Base-by-base conservation (phyloP, 2,329 filamentous ascomycete genomes). In the Fusarium circinatum region DNA sequence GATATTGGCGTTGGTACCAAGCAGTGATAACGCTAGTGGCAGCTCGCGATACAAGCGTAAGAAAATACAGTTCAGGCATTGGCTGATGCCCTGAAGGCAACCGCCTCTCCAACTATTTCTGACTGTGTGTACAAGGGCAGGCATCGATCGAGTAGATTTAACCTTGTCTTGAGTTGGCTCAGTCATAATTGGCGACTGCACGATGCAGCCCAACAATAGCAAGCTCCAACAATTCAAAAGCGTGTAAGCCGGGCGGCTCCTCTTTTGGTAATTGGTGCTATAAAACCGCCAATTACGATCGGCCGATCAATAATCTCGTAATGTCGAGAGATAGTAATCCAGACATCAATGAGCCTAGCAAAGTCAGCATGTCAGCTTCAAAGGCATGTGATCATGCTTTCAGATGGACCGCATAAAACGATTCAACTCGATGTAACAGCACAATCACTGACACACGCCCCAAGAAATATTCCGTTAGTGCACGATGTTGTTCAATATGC, bases 301-400 rank as follows among this genome's bases (percentile, higher is more conserved):
- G 41, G 45, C 44, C 45, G 32, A 48, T 66, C 39, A 51, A 58
- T 61, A 38, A 60, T 52, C 34, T 42, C 49, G 42, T 44, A 49
- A 34, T 36, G 41, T 55, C 58, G 34, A 54, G 36, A 72, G 28
- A 18, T 36, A 52, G 55, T 52, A 49, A 54, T 57, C 66, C 61
- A 38, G 49, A 34, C 49, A 47, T 28, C 45, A 51, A 49, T 8
- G 14, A 52, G 32, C 47, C 59, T 60, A 64, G 20, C 26, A 44
- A 44, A 44, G 57, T 73, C 51, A 67, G 71, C 59, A 61, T 66
- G 64, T 75, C 68, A 73, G 65, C 68, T 55, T 61, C 30, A 55
- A 56, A 47, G 15, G 39, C 30, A 59, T 57, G 48, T 41, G 34
- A 70, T 66, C 49, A 60, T 52, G 38, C 45, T 57, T 24, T 30